Evolutionary conservation across 2,329 filamentous ascomycete genomes (phyloP).

Genomic region (Alternaria viburni): DNA sequence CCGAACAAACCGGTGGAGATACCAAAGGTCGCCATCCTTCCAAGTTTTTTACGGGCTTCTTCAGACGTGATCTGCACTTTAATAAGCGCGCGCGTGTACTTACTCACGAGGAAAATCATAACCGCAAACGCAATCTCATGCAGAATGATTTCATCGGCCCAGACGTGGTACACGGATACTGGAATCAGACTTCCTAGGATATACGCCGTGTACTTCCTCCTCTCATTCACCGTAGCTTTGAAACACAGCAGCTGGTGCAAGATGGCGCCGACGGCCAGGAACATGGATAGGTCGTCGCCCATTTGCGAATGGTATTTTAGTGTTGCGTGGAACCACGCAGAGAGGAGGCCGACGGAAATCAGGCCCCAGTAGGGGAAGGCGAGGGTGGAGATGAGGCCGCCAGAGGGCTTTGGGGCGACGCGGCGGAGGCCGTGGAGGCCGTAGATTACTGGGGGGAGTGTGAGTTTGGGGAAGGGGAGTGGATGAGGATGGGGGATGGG

Average conservation of each 20-base stretch:
- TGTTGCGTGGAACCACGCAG: constrained; percentile 53
- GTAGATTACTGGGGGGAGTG: constrained; percentile 39
- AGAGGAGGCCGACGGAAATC: constrained; percentile 52
- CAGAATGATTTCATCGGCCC: constrained; percentile 48
- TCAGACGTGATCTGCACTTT: constrained; percentile 31
- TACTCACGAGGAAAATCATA: constrained; percentile 50
- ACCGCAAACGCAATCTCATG: constrained; percentile 50
- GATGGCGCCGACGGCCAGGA: constrained; percentile 60
- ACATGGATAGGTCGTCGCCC: constrained; percentile 66
- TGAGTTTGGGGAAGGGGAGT: neutral
- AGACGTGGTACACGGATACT: constrained; percentile 46
- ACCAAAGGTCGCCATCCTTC: constrained; percentile 36
- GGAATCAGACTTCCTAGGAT: constrained; percentile 41
- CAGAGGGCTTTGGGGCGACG: constrained; percentile 30
- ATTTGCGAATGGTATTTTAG: constrained; percentile 56
- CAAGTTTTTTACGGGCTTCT: constrained; percentile 28
- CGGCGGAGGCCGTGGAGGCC: constrained; percentile 42
- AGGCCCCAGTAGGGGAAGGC: constrained; percentile 53
- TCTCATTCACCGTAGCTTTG: constrained; percentile 34
- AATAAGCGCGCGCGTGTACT: constrained; percentile 37
- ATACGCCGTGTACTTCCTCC: constrained; percentile 30
- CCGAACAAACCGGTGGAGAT: constrained; percentile 55
- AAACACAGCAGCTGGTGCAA: constrained; percentile 59
- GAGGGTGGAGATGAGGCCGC: constrained; percentile 41
- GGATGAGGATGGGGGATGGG: neutral